These are phyloP conservation scores for Diaporthe citrichinensis DNA, from an alignment of 2,329 filamentous ascomycete species.

Conservation along the genomic window DNA sequence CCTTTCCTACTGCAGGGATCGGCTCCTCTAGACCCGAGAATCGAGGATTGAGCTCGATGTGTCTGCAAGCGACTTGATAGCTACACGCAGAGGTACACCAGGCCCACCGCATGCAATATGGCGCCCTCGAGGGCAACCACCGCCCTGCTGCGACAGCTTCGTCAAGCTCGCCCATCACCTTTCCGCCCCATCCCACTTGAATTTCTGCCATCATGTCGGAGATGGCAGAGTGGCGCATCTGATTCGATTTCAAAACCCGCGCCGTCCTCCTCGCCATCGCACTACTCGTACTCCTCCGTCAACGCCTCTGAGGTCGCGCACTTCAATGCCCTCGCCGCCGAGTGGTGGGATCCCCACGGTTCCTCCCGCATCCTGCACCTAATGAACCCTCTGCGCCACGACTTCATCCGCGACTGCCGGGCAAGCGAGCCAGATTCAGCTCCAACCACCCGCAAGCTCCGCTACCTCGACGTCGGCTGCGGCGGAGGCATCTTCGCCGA, in stretches of 20 bases:
- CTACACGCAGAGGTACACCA: not conserved
- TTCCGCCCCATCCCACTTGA: conserved; percentile 13
- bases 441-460: conserved; percentile 59
- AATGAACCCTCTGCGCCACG: conserved; percentile 97
- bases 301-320: conserved; percentile 92
- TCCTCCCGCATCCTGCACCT: conserved; percentile 93
- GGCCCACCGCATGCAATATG: conserved; percentile 17
- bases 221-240: conserved; percentile 5
- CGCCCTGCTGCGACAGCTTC: conserved; percentile 34
- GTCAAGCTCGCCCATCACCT: conserved; percentile 15
- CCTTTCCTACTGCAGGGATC: not conserved
- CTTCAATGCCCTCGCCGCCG: conserved; percentile 92
- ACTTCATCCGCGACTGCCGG: conserved; percentile 86
- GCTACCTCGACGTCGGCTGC: conserved; percentile 93
- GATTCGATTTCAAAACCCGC: not conserved
- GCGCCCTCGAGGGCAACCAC: conserved; percentile 40
- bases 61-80: not conserved
- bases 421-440: conserved; percentile 62
- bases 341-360: conserved; percentile 98
- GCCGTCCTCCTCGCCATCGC: conserved; percentile 41
- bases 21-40: not conserved
- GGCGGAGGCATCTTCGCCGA: conserved; percentile 98
- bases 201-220: conserved; percentile 33
- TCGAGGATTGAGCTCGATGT: not conserved
- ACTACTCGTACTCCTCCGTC: conserved; percentile 74